phyloP scores from a whole-genome alignment of 371 early-diverging fungal species.

The Haplosporangium sp. region DNA sequence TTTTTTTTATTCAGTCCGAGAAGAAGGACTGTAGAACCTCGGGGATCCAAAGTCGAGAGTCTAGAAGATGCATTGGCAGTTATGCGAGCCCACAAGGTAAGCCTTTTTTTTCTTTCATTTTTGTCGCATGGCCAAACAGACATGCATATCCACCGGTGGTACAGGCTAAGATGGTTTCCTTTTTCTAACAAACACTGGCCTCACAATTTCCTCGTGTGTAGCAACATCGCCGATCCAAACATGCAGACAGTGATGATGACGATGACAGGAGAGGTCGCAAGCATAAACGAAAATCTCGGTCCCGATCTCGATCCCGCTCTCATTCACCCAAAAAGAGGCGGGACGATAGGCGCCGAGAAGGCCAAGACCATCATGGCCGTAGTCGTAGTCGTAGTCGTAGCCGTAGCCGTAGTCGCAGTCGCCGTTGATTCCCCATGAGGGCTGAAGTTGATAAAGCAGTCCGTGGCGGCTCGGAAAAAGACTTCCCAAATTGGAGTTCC shows the following conservation, averaged over 20 bases:
- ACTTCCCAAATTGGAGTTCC: too few species aligned
- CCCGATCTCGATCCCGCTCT: slow-evolving; percentile 11
- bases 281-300: slow-evolving; percentile 2
- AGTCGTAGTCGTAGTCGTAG: background rate
- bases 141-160: background rate
- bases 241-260: slow-evolving; percentile 12
- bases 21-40: slow-evolving; percentile 15
- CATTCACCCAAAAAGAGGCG: slow-evolving; percentile 9
- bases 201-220: background rate
- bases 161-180: background rate
- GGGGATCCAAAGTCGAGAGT: slow-evolving; percentile 35
- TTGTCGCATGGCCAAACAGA: background rate
- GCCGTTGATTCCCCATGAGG: too few species aligned
- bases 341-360: background rate
- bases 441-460: background rate
- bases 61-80: slow-evolving; percentile 43
- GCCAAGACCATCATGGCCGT: slow-evolving; percentile 3
- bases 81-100: slow-evolving; percentile 50
- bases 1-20: slow-evolving; percentile 19
- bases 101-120: too few species aligned
- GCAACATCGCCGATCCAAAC: slow-evolving; percentile 18
- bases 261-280: slow-evolving; percentile 13
- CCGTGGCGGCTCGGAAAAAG: background rate
- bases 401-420: too few species aligned
- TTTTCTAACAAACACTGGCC: background rate